Evolutionary conservation across 1,139 yeast genomes (phyloP), one percentile per base, ranked within the genome.

Genomic region (Yamadazyma mexicana): DNA sequence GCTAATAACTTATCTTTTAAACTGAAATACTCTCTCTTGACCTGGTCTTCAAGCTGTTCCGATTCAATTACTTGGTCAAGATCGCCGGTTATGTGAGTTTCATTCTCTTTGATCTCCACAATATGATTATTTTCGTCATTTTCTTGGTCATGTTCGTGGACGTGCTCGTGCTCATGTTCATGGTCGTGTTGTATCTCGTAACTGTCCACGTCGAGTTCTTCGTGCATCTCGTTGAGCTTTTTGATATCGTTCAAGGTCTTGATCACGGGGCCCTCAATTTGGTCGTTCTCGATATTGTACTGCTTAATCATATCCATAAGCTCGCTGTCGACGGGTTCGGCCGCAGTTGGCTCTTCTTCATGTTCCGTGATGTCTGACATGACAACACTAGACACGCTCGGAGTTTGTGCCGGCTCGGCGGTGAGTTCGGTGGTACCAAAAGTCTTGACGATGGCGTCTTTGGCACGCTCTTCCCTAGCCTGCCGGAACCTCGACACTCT

Each of bases 251-350:
- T 70, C 14, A 80, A 45, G 40, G 68, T 62, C 43, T 78, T 77
- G 24, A 83, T 74, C 1, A 83, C 74, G 4, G 79, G 76, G 0
- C 86, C 87, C 27, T 64, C 74, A 10, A 79, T 69, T 48, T 81
- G 86, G 46, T 77, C 83, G n/a, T 35, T 35, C 17, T 54, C 61
- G 48, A 79, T 84, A 51, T 45, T 43, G 36, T 50, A 50, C 15
- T 42, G 39, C 25, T 37, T 42, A 17, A 50, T 48, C 50, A 50
- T 43, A 3, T 35, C 34, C 28, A 37, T 34, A 15, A 49, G 38
- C 8, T 43, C 51, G 18, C 5, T 9, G 18, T 28, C 30, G 8
- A 5, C 14, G 30, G 30, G 16, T 4, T 12, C 17, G 4, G 17
- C 5, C 17, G 30, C 17, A 15, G 30, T 5, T 27, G 17, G 9